A percentile compares a stretch with the other conserved stretches of the same genome.
These are phyloP conservation scores for Mycoemilia scoparia DNA, from an alignment of 192 early-diverging fungal species.

Conservation along the genomic window DNA sequence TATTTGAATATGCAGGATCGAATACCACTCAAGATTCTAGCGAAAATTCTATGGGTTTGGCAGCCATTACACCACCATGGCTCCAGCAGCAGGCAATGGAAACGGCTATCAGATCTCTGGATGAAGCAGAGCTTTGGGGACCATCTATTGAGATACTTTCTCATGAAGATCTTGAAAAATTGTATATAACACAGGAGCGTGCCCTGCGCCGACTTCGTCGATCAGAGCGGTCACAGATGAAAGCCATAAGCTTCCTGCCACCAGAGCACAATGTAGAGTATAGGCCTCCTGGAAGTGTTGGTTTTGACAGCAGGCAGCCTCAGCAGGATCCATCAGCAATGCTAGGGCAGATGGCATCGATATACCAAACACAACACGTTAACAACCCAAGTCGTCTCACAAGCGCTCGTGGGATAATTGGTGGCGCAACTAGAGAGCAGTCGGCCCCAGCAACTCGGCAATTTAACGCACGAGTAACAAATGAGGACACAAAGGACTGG, in stretches of 20 bases:
- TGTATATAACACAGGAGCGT: slow-evolving; percentile 29
- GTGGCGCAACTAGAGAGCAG: no score
- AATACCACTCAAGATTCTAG: no score
- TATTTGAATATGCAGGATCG: no score
- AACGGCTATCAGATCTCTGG: slow-evolving; percentile 17
- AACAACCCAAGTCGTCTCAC: no score
- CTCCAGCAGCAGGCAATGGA: slow-evolving; percentile 22
- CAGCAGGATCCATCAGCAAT: slow-evolving; percentile 6
- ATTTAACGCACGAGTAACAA: slow-evolving; percentile 15
- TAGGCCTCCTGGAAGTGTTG: no score
- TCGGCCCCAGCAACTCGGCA: slow-evolving; percentile 16
- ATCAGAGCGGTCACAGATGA: slow-evolving; percentile 20
- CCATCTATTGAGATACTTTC: slow-evolving; percentile 28
- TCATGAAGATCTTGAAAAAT: slow-evolving; percentile 23
- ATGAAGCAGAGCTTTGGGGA: slow-evolving; percentile 22
- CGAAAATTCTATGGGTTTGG: no score
- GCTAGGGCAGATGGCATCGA: no score
- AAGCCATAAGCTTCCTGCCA: slow-evolving; percentile 27
- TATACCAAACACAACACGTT: no score
- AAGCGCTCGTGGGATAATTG: no score
- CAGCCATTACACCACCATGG: no score
- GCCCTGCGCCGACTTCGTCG: slow-evolving; percentile 25
- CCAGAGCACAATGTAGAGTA: no score
- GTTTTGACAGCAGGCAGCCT: no score
- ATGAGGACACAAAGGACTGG: slow-evolving; percentile 20